A percentile compares a stretch with the other conserved stretches of the same genome.
phyloP scores from a whole-genome alignment of 139 green algal genomes.

The Chlamydomonas eustigma region DNA sequence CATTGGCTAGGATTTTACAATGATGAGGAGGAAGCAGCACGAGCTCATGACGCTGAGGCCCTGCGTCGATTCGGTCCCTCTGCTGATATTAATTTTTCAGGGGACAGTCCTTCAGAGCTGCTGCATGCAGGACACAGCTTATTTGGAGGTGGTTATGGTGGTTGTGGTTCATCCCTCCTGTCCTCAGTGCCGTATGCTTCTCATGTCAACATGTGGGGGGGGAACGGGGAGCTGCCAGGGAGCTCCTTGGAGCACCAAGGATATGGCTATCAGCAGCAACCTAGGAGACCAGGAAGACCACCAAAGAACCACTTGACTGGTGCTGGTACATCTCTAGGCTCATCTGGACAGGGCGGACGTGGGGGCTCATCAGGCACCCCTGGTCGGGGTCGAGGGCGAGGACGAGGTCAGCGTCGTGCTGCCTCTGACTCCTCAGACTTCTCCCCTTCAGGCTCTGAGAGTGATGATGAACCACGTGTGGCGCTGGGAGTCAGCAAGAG shows the following conservation, averaged over 20 bases:
- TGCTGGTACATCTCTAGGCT: too few relatives aligned
- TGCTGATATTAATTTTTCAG: slow-evolving; percentile 26
- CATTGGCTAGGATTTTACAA: slow-evolving; percentile 24
- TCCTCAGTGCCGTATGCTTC: background rate
- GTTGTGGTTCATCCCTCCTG: background rate
- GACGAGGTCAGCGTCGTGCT: background rate
- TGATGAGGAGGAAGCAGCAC: slow-evolving; percentile 25
- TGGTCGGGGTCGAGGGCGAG: too few relatives aligned
- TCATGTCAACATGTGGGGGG: background rate
- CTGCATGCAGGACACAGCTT: background rate
- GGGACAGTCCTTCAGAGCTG: background rate
- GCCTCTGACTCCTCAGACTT: background rate
- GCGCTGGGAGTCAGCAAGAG: background rate
- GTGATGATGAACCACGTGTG: background rate
- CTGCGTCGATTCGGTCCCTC: slow-evolving; percentile 17
- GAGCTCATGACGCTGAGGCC: slow-evolving; percentile 23
- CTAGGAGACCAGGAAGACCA: too few relatives aligned
- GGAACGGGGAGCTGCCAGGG: background rate
- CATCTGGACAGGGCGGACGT: too few relatives aligned
- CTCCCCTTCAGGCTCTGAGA: background rate
- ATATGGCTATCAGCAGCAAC: background rate
- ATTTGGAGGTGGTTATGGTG: background rate
- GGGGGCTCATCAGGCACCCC: background rate
- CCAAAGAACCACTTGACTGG: background rate
- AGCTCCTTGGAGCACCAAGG: background rate